Percentiles rank a stretch among this genome's conserved stretches.
Evolutionary conservation across 2,329 filamentous ascomycete genomes (phyloP).

Genomic region (Cercospora zeae-maydis): DNA sequence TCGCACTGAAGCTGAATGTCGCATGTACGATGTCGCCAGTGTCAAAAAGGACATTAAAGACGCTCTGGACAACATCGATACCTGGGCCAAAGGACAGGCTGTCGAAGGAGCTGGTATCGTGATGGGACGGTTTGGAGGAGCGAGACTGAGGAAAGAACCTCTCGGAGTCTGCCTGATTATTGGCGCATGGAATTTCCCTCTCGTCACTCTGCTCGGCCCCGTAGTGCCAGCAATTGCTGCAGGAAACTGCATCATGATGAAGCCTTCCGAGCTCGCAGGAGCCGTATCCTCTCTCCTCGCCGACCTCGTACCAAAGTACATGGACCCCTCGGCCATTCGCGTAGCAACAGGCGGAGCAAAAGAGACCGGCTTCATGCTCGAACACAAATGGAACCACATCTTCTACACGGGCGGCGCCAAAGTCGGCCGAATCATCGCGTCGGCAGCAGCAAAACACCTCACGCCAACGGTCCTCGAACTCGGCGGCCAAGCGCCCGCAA

Average conservation of each 20-base stretch:
- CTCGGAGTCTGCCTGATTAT: conserved; percentile 77
- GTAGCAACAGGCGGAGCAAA: conserved; percentile 74
- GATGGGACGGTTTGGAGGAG: conserved; percentile 62
- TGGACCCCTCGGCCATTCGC: conserved; percentile 72
- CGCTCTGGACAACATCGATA: conserved; percentile 13
- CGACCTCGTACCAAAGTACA: conserved; percentile 67
- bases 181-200: conserved; percentile 82
- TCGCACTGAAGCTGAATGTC: conserved; percentile 12
- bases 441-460: conserved; percentile 64
- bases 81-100: conserved; percentile 7
- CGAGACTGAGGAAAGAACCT: conserved; percentile 78
- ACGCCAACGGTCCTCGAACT: conserved; percentile 79
- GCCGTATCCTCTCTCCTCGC: conserved; percentile 70
- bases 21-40: conserved; percentile 11
- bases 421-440: conserved; percentile 67
- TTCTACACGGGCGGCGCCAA: conserved; percentile 74
- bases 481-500: conserved; percentile 74
- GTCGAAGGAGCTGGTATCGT: conserved; percentile 36
- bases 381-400: conserved; percentile 88
- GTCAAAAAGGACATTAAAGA: conserved; percentile 17
- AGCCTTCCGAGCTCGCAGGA: conserved; percentile 78
- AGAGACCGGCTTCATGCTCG: conserved; percentile 73
- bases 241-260: conserved; percentile 79
- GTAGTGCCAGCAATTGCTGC: conserved; percentile 82
- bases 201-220: conserved; percentile 72